phyloP scores from a whole-genome alignment of 352 stramenopile genomes.

The Phytophthora crassamura region DNA sequence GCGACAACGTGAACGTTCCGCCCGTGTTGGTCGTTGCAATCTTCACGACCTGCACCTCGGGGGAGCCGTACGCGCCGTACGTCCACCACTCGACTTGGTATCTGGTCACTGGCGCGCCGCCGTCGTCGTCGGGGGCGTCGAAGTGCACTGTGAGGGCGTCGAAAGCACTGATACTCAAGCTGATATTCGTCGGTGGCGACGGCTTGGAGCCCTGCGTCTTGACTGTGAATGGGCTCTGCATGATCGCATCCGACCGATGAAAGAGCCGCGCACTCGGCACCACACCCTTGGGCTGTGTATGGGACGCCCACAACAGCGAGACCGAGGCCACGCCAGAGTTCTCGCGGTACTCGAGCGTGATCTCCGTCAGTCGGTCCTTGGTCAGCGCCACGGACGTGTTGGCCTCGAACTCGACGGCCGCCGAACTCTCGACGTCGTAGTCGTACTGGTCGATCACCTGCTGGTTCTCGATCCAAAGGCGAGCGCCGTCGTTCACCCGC shows the following conservation, averaged over 20 bases:
- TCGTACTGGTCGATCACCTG: slow-evolving; percentile 66
- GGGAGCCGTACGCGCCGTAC: slow-evolving; percentile 49
- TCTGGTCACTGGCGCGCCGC: slow-evolving; percentile 79
- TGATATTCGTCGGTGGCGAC: slow-evolving; percentile 45
- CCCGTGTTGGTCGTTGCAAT: slow-evolving; percentile 75
- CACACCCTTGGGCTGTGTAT: slow-evolving; percentile 87
- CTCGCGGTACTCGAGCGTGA: slow-evolving; percentile 95
- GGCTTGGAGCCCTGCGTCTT: slow-evolving; percentile 63
- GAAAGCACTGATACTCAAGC: slow-evolving; percentile 53
- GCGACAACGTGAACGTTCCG: slow-evolving; percentile 83
- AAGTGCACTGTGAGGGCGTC: slow-evolving; percentile 89
- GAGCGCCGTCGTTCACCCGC: slow-evolving; percentile 88
- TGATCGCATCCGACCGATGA: slow-evolving; percentile 66
- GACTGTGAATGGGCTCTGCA: slow-evolving; percentile 71
- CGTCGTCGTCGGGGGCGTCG: slow-evolving; percentile 79
- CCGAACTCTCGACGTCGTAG: slow-evolving; percentile 43
- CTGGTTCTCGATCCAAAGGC: slow-evolving; percentile 81
- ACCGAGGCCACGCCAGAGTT: slow-evolving; percentile 88
- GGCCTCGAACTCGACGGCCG: slow-evolving; percentile 35
- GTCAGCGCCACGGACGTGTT: slow-evolving; percentile 62
- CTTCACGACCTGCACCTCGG: slow-evolving; percentile 87
- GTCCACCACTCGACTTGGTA: slow-evolving; percentile 93
- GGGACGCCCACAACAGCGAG: slow-evolving; percentile 89
- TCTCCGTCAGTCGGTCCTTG: slow-evolving; percentile 80
- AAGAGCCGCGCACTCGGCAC: slow-evolving; percentile 91